phyloP scores from a whole-genome alignment of 257 asterid species.

The Jaltomata sinuosa region DNA sequence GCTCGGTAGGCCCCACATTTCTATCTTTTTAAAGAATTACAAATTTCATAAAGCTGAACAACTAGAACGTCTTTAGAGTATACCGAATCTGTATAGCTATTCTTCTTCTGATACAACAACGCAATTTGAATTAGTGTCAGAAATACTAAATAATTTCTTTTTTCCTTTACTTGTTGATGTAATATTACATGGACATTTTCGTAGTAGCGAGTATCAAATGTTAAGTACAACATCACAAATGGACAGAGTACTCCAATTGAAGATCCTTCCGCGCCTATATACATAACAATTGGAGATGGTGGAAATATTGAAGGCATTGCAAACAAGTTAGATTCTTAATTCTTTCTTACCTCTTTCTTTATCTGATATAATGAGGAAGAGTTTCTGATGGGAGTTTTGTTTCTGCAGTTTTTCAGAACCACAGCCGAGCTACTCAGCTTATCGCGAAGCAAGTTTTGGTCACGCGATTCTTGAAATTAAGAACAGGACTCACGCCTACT shows the following conservation, averaged over 20 bases:
- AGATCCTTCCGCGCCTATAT: constrained; percentile 40
- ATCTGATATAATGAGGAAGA: not conserved
- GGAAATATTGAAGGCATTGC: constrained; percentile 60
- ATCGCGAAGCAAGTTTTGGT: constrained; percentile 49
- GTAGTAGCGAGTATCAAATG: constrained; percentile 37
- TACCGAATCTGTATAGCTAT: too few relatives aligned
- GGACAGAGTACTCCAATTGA: constrained; percentile 27
- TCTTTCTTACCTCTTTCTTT: not conserved
- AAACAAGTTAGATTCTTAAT: constrained; percentile 6
- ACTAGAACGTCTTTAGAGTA: too few relatives aligned
- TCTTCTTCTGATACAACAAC: too few relatives aligned
- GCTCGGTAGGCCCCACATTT: constrained; percentile 18
- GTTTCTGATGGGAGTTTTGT: not conserved
- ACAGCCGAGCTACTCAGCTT: constrained; percentile 52
- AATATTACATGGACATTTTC: not conserved
- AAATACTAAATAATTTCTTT: too few relatives aligned
- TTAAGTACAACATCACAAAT: constrained; percentile 33
- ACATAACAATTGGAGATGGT: constrained; percentile 49
- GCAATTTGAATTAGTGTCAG: too few relatives aligned
- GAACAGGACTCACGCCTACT: constrained; percentile 45
- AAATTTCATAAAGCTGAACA: too few relatives aligned
- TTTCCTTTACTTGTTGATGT: too few relatives aligned
- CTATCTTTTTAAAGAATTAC: too few relatives aligned
- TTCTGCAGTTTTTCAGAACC: constrained; percentile 29
- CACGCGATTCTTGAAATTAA: constrained; percentile 43